Conservation (phyloP, 2,329 filamentous ascomycete genomes). For the Colletotrichum sp. region DNA sequence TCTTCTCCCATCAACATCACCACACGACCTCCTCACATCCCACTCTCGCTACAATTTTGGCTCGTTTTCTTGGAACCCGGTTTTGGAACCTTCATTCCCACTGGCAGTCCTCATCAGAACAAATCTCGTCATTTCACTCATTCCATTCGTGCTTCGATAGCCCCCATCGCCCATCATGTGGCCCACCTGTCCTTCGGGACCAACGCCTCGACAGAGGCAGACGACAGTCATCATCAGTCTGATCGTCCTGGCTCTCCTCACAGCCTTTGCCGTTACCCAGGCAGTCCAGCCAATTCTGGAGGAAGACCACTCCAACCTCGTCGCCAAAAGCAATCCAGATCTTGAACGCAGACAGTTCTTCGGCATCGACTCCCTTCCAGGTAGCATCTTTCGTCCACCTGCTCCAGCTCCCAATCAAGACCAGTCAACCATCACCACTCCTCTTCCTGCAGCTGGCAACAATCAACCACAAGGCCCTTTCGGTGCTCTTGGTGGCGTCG, state of each 20-base stretch:
- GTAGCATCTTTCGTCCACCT: background rate
- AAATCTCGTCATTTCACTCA: background rate
- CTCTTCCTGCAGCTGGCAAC: background rate
- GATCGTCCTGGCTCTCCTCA: background rate
- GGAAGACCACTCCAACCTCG: background rate
- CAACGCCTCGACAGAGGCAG: background rate
- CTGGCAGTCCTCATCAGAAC: background rate
- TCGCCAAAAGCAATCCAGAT: background rate
- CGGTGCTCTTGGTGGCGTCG: background rate
- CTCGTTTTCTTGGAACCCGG: slow-evolving; percentile 17
- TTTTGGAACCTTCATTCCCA: slow-evolving; percentile 18
- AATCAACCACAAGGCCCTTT: background rate
- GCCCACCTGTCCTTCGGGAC: background rate
- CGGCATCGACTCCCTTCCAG: background rate
- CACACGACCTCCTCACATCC: background rate
- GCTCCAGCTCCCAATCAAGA: background rate
- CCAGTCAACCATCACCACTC: background rate
- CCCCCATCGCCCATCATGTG: background rate
- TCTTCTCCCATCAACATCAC: background rate
- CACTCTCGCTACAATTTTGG: slow-evolving; percentile 20
- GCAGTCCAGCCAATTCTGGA: background rate
- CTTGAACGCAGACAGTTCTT: slow-evolving; percentile 2
- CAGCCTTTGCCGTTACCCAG: background rate
- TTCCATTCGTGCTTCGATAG: background rate
- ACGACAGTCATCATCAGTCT: background rate